A percentile compares a stretch with the other conserved stretches of the same genome.
Conservation (phyloP, 305 asterid species). For the Fraxinus sp. region DNA sequence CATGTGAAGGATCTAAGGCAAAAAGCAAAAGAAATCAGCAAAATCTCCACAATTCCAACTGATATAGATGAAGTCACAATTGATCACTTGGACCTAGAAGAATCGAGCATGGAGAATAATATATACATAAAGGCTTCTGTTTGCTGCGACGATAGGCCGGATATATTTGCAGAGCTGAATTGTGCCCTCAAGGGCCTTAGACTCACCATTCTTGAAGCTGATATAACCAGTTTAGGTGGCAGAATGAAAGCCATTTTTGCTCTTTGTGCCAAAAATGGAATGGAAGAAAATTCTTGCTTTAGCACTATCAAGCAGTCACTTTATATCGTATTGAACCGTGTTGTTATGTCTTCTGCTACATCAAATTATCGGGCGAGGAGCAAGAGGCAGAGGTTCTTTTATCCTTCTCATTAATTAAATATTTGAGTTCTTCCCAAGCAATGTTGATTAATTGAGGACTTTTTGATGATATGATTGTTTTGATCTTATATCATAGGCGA, state of each 20-base stretch:
- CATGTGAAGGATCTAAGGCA: slow-evolving; percentile 65
- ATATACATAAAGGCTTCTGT: slow-evolving; percentile 53
- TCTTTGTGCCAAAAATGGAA: slow-evolving; percentile 27
- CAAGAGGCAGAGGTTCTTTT: slow-evolving; percentile 83
- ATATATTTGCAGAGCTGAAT: slow-evolving; percentile 60
- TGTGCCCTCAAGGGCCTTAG: slow-evolving; percentile 51
- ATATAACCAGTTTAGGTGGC: slow-evolving; percentile 68
- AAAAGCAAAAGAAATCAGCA: slow-evolving; percentile 52
- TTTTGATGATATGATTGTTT: not conserved
- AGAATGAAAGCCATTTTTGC: slow-evolving; percentile 51
- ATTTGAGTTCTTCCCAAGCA: not conserved
- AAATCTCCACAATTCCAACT: slow-evolving; percentile 50
- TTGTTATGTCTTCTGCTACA: slow-evolving; percentile 42
- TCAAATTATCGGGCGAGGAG: slow-evolving; percentile 58
- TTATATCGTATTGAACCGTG: slow-evolving; percentile 48
- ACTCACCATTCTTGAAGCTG: slow-evolving; percentile 49
- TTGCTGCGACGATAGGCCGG: slow-evolving; percentile 80
- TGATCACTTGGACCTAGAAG: slow-evolving; percentile 29
- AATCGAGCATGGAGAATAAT: not conserved
- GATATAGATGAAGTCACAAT: slow-evolving; percentile 63
- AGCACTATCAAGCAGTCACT: slow-evolving; percentile 51
- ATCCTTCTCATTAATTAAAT: slow-evolving; percentile 35
- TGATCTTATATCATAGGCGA: not conserved
- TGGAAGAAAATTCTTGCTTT: slow-evolving; percentile 19
- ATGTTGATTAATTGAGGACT: slow-evolving; percentile 2